Evolutionary conservation across 2,329 filamentous ascomycete genomes (phyloP), one percentile per base, ranked within the genome.

Genomic region (Acarospora socialis): DNA sequence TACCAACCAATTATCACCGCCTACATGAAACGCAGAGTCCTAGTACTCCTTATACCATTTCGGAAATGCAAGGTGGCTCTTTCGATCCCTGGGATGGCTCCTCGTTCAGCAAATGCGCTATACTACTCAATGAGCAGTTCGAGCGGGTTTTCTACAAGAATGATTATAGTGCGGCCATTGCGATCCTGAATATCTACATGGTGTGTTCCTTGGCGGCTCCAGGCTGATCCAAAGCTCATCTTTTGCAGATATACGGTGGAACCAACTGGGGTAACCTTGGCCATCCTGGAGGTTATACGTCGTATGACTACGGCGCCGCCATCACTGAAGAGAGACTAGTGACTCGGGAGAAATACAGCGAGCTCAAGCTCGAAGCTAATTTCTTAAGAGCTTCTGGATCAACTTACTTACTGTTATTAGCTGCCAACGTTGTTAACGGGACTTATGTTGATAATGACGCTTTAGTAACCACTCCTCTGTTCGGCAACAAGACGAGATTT

Each of bases 191-290:
- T 43, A 47, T 82, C 1, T 86, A 84, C 50, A 86, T 86, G 81
- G 72, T 73, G 47, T 42, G 52, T 38, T 4, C 3, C 1, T 5
- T 21, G n/a, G n/a, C n/a, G n/a, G n/a, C n/a, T n/a, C n/a, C n/a
- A n/a, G n/a, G n/a, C n/a, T n/a, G n/a, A n/a, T 4, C 2, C 7
- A 6, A 12, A n/a, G 2, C 6, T 4, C 12, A 13, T n/a, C 4
- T 38, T 24, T 20, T 2, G 20, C 10, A 70, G 68, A 74, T 68
- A 1, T 81, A 67, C 42, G 81, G 81, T 9, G 81, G 81, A 4
- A 86, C 81, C 0, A 90, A 87, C 48, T 87, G 81, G 81, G 81
- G 81, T 0, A 86, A 83, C 39, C 53, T 82, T 4, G 77, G 80
- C 0, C 71, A 82, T 42, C 65, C 75, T 7, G 74, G 72, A 7